Evolutionary conservation across 495 filamentous ascomycete genomes (phyloP), one percentile per base, ranked within the genome.

Genomic region (Sabuloglossum arenarium): DNA sequence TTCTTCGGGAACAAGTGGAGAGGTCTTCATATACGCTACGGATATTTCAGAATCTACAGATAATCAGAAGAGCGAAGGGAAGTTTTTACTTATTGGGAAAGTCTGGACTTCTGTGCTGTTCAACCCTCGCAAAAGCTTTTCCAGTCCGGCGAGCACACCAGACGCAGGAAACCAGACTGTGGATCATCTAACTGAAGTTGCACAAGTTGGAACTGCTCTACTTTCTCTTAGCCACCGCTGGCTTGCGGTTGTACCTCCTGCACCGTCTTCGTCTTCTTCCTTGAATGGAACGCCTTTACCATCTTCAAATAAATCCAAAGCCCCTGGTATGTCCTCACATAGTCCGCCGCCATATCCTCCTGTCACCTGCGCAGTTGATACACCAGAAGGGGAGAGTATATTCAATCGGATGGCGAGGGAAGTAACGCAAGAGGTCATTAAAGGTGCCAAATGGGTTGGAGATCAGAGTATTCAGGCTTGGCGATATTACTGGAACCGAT

Each of bases 371-470:
- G 77, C 77, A 9, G 79, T 86, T 11, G 88, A 94, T 58, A 78
- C 82, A 3, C 85, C 84, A 6, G 79, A 88, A 31, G 77, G 80
- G 1, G 88, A 91, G 62, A 81, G 85, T 42, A 71, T 95, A 42
- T 71, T 95, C 58, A 87, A 90, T 65, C 85, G 87, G 59, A 73
- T 95, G 43, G 82, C 88, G 60, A 75, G 89, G 61, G 87, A 89
- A 63, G 85, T 88, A 1, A 84, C 91, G 0, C 90, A 96, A 63
- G 88, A 91, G 62, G 69, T 94, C n/a, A 83, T 98, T 54, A 83
- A 83, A 61, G 84, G 86, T 25, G 87, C 87, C 21, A 83, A 80
- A 59, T 94, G 85, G 82, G 79, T 91, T 64, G 84, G 84, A 6
- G 87, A 85, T 61, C 85, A 93, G 59, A 84, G 88, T 5, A 74